Percentiles rank a stretch among this genome's conserved stretches.
These are phyloP conservation scores for Crepidotus variabilis DNA, from an alignment of 768 basidiomycete genomes.

Conservation along the genomic window DNA sequence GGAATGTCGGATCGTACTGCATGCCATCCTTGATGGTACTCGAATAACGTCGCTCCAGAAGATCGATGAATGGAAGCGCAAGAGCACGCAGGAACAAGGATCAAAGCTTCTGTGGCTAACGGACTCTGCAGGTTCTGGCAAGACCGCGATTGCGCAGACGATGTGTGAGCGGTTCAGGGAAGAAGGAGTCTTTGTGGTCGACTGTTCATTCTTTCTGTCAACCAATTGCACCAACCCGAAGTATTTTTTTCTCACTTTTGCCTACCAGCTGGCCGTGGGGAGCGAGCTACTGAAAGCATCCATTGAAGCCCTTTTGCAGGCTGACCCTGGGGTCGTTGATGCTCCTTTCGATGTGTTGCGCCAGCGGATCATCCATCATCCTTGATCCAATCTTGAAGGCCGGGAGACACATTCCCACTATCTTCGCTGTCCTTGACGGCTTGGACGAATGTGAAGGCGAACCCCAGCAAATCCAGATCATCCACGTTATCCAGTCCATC, in stretches of 20 bases:
- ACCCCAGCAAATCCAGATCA: constrained; percentile 1
- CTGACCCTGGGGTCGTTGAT: constrained; percentile 3
- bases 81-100: neutral
- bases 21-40: neutral
- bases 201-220: constrained; percentile 8
- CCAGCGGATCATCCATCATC: constrained; percentile 1
- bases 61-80: neutral
- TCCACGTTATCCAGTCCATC: neutral
- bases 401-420: neutral
- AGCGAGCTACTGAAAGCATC: neutral
- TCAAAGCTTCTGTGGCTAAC: constrained; percentile 3
- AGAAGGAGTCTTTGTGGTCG: neutral
- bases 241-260: constrained; percentile 6
- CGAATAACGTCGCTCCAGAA: neutral
- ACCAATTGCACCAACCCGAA: neutral
- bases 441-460: constrained; percentile 7
- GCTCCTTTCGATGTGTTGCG: constrained; percentile 3
- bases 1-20: no score
- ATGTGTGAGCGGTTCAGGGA: constrained; percentile 2
- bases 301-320: constrained; percentile 2
- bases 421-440: constrained; percentile 9
- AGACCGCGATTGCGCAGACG: no score
- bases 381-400: neutral
- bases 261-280: constrained; percentile 4
- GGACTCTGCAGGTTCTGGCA: no score